A percentile compares a stretch with the other conserved stretches of the same genome.
Conservation (phyloP, 179 eudicot genomes). For the Beta lomatogona region DNA sequence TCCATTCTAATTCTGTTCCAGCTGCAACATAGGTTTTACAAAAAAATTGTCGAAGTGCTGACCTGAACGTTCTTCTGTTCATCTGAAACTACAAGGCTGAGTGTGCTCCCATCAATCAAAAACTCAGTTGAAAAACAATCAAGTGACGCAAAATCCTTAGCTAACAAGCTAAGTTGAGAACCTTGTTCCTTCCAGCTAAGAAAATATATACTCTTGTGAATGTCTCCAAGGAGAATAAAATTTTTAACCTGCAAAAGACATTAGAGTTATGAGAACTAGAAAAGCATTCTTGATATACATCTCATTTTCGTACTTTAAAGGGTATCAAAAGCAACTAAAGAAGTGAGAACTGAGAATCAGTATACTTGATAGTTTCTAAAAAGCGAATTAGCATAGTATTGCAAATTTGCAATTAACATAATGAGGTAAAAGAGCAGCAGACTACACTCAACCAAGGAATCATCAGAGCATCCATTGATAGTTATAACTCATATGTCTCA, state of each 20-base stretch:
- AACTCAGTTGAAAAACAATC: constrained; percentile 96
- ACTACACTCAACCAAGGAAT: background rate
- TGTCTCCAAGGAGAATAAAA: constrained; percentile 92
- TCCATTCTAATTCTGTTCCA: background rate
- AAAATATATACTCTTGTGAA: constrained; percentile 92
- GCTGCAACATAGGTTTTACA: background rate
- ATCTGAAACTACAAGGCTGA: constrained; percentile 91
- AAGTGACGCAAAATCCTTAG: constrained; percentile 93
- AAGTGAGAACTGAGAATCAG: background rate
- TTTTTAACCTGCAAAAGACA: constrained; percentile 73
- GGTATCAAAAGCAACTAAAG: background rate
- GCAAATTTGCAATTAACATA: background rate
- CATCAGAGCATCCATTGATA: background rate
- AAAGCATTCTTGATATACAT: background rate
- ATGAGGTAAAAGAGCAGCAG: background rate
- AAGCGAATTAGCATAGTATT: background rate
- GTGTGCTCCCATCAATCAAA: constrained; percentile 96
- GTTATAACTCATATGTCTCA: background rate
- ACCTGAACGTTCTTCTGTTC: constrained; percentile 98
- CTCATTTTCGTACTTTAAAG: background rate
- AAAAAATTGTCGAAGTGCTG: constrained; percentile 1
- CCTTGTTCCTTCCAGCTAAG: constrained; percentile 99
- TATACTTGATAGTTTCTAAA: background rate
- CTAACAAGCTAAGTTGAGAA: constrained; percentile 82
- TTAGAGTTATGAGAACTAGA: background rate